Evolutionary conservation across 257 asterid species (phyloP).

Genomic region (Solanum pinnatisectum): DNA sequence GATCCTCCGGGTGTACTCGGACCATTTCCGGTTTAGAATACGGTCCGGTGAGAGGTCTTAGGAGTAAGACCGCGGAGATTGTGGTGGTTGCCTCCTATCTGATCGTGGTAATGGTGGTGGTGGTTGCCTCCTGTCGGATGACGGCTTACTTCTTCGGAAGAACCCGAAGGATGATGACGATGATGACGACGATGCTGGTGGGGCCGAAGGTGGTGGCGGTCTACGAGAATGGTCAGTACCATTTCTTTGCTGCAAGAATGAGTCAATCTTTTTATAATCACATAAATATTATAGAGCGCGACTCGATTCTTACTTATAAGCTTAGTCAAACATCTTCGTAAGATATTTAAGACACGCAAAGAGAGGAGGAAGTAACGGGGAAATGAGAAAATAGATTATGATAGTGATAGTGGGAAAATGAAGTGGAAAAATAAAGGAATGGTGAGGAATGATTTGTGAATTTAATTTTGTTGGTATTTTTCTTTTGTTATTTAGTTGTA

Average conservation of each 20-base stretch:
- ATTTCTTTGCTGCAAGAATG: neutral
- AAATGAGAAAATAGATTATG: neutral
- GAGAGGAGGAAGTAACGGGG: neutral
- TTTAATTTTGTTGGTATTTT: neutral
- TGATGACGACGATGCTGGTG: neutral
- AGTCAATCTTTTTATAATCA: neutral
- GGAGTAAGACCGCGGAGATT: neutral
- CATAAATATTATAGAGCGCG: neutral
- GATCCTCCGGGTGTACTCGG: neutral
- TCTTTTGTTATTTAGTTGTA: neutral
- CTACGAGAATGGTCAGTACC: neutral
- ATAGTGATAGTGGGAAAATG: neutral
- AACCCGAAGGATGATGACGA: neutral
- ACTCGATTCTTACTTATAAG: neutral
- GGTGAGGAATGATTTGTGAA: neutral
- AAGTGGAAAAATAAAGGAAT: neutral
- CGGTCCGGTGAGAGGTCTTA: neutral
- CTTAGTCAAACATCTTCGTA: neutral
- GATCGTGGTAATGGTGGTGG: neutral
- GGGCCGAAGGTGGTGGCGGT: neutral
- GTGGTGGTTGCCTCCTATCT: neutral
- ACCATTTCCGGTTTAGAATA: neutral
- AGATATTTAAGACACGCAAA: neutral
- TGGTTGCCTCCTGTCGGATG: neutral
- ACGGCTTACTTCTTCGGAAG: neutral